Evolutionary conservation across 2,329 filamentous ascomycete genomes (phyloP), one percentile per base, ranked within the genome.

Genomic region (Niveomyces coronatus): DNA sequence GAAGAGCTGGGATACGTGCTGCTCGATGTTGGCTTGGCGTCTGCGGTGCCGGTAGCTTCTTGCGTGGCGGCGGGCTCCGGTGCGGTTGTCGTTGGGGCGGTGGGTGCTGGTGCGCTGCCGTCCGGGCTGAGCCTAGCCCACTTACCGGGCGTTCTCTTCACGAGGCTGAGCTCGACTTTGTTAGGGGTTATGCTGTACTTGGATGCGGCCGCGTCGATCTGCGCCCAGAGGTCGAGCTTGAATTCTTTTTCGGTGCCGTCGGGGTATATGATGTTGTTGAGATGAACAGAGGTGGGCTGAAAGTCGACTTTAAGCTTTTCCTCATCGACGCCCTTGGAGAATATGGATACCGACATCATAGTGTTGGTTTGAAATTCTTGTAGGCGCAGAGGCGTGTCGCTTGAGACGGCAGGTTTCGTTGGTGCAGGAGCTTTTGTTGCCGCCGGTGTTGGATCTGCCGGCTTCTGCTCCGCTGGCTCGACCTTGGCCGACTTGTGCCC

Each of bases 1-100:
- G 89, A 91, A 1, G 88, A 95, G 0, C 87, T 89, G 1, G 91
- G 89, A 55, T 96, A 95, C 0, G 69, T 61, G 0, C 82, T 83
- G 13, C 37, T 55, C 11, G 20, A 41, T 18, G 39, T 16, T 11
- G 11, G 22, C 22, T 23, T 39, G 33, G 40, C 11, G 3, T 22
- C 19, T 5, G 38, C 14, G 20, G 29, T 10, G 17, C 22, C 38
- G 4, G 35, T 9, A 10, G 23, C 14, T 16, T 28, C 9, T 15
- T 16, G n/a, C 13, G 26, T 24, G 11, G 29, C 17, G 10, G 36
- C 32, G 20, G 18, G 43, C 20, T n/a, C 27, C 9, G 22, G n/a
- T 3, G 49, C 26, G 4, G 37, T 26, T 3, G 44, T 17, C 6
- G 35, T 10, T 18, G 35, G 11, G 14, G 34, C 38, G 4, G 46